A percentile compares a stretch with the other conserved stretches of the same genome.
Evolutionary conservation across 169 alveolate genomes (phyloP).

Genomic region (Plasmodium relictum): DNA sequence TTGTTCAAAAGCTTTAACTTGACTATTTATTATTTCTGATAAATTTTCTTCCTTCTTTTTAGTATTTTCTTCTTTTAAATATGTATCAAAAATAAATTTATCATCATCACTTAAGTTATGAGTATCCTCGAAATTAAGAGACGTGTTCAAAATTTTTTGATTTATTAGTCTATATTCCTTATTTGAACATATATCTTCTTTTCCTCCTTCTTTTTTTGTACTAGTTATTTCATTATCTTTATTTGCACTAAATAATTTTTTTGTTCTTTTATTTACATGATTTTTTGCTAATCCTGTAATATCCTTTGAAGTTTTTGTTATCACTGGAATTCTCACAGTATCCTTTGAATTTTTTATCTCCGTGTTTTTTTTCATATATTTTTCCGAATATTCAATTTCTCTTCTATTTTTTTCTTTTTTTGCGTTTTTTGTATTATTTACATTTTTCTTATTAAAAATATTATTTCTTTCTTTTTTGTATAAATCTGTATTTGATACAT

Average conservation of each 20-base stretch:
- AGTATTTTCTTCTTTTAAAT: conserved; percentile 28
- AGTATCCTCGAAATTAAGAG: conserved; percentile 65
- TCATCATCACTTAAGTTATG: conserved; percentile 67
- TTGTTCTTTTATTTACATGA: conserved; percentile 5
- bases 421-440: too few species aligned
- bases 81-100: conserved; percentile 53
- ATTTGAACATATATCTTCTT: not conserved
- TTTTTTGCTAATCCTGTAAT: not conserved
- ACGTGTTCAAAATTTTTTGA: conserved; percentile 66
- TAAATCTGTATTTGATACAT: too few species aligned
- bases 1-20: conserved; percentile 51
- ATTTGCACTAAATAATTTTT: not conserved
- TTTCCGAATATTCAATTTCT: too few species aligned
- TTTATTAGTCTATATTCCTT: conserved; percentile 33
- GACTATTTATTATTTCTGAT: conserved; percentile 54
- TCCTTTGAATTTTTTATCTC: too few species aligned
- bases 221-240: not conserved
- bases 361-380: too few species aligned
- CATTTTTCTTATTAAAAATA: too few species aligned
- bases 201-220: conserved; percentile 3
- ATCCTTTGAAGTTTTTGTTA: too few species aligned
- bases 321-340: too few species aligned
- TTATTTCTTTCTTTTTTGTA: too few species aligned
- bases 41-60: conserved; percentile 28
- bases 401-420: too few species aligned